A percentile compares a stretch with the other conserved stretches of the same genome.
Conservation (phyloP, 192 early-diverging fungal species). For the Endogone sp. region DNA sequence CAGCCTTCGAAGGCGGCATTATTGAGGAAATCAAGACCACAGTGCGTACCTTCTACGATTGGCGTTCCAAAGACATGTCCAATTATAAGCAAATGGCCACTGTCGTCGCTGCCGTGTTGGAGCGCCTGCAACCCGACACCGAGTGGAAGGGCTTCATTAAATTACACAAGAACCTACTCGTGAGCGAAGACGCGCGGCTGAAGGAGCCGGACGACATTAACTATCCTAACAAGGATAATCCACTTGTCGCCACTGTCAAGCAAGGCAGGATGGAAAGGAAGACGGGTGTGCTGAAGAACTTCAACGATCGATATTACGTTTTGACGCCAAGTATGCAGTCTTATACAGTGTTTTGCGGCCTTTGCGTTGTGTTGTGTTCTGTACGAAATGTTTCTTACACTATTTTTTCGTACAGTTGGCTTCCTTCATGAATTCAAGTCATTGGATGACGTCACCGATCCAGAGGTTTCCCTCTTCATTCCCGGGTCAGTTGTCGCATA, state of each 20-base stretch:
- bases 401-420: not conserved
- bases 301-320: constrained; percentile 38
- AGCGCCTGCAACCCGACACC: constrained; percentile 28
- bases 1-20: constrained; percentile 19
- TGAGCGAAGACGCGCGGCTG: constrained; percentile 24
- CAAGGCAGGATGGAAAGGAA: constrained; percentile 32
- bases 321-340: constrained; percentile 29
- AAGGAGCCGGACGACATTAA: constrained; percentile 31
- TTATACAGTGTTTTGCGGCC: not conserved
- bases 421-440: not conserved
- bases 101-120: constrained; percentile 8
- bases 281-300: constrained; percentile 37
- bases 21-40: constrained; percentile 13
- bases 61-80: constrained; percentile 19
- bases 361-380: not conserved
- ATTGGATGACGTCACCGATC: not conserved
- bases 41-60: constrained; percentile 16
- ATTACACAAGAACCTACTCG: constrained; percentile 28
- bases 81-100: constrained; percentile 16
- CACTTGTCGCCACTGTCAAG: constrained; percentile 27
- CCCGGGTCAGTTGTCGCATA: no score
- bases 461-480: not conserved
- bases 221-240: constrained; percentile 36
- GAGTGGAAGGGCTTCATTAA: constrained; percentile 39
- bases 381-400: not conserved